Base-by-base conservation (phyloP, 805 yeast genomes). In the Kuraishia piskuri region DNA sequence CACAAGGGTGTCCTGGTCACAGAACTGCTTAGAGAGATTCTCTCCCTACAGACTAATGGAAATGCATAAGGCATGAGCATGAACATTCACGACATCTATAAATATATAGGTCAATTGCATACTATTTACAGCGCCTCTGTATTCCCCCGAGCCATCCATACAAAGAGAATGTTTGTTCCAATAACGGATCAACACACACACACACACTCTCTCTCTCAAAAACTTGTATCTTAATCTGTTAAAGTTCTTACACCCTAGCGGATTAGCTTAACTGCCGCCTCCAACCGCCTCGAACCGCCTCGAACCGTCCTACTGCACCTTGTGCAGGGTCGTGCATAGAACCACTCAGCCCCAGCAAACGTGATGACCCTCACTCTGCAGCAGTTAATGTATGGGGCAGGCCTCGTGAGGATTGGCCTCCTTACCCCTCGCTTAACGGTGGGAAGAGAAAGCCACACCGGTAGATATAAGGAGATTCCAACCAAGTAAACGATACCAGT, bases 231-330 rank as follows among this genome's bases (percentile, higher is more conserved):
- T 31, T 31, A 12, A 10, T 31, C 17, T 10, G 14, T 31, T 10
- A 12, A 17, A 12, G 40, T 31, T 12, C 40, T 31, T 31, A 12
- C 40, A 31, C 40, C 14, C 10, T 12, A 31, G 40, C 17, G 17
- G 10, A 17, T 31, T 17, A 31, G 40, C 40, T 31, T 31, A 10
- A 12, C 40, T 31, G 40, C 17, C 17, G 40, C 66, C 14, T n/a
- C n/a, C 24, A 19, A 47, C n/a, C 14, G 14, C 5, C 49, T 2
- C 22, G n/a, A 8, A 9, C 26, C 23, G 19, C n/a, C 25, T 21
- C n/a, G 8, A 20, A 20, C 17, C 17, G 20, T 46, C 23, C 49
- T 47, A 8, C n/a, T 19, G 10, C 24, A 14, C 24, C 24, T 12
- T 7, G 9, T 31, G 17, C 17, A 31, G 40, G 40, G 40, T 31